Evolutionary conservation across 345 rosid species (phyloP).

Genomic region (Eucalyptus paniculata): DNA sequence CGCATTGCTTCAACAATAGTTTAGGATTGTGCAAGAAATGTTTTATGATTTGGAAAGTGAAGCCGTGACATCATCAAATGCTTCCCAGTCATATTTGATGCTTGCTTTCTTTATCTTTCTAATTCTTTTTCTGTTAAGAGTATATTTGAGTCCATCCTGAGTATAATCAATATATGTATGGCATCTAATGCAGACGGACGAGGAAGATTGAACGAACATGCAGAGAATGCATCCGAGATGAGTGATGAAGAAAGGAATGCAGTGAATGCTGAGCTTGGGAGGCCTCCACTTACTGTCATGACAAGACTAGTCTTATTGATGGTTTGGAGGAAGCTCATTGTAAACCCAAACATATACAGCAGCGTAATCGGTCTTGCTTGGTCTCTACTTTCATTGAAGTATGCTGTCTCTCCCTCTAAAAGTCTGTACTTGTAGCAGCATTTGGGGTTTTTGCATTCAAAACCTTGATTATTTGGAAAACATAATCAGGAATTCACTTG

Average conservation of each 20-base stretch:
- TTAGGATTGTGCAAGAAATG: background rate
- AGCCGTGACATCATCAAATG: background rate
- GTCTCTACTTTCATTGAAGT: constrained; percentile 3
- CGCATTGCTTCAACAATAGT: background rate
- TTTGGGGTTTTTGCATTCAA: background rate
- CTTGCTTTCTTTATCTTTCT: background rate
- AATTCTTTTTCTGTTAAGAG: background rate
- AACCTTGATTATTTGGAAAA: background rate
- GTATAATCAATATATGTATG: background rate
- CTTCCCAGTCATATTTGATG: background rate
- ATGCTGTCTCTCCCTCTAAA: background rate
- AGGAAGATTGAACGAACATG: background rate
- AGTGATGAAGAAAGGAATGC: background rate
- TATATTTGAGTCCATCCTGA: background rate
- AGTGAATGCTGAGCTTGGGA: background rate
- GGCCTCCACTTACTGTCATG: background rate
- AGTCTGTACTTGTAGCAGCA: background rate
- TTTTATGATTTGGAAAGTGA: background rate
- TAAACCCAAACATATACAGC: constrained; percentile 3
- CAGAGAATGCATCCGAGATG: background rate
- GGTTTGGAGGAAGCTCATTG: constrained; percentile 3
- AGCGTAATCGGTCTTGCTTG: background rate
- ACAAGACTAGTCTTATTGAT: background rate
- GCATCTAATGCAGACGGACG: background rate
- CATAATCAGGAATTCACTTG: background rate